These are phyloP conservation scores for Penstemon newberryi DNA, from an alignment of 257 asterid genomes.

Conservation along the genomic window DNA sequence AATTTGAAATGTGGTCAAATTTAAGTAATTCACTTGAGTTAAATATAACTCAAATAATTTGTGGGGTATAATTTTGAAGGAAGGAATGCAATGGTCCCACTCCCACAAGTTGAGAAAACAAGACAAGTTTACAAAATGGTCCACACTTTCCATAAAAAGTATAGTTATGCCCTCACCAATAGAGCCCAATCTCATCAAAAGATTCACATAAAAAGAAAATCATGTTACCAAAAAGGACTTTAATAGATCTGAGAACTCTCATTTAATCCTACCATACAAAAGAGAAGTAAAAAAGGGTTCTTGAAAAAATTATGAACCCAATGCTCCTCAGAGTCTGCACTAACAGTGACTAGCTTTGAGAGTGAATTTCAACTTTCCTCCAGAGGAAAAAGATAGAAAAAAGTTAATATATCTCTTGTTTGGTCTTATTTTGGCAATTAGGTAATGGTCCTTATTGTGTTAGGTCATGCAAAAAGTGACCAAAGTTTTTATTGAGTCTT, in stretches of 20 bases:
- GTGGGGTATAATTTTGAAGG: too few relatives aligned
- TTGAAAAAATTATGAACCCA: slow-evolving; percentile 49
- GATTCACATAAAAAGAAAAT: slow-evolving; percentile 38
- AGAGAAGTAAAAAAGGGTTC: slow-evolving; percentile 35
- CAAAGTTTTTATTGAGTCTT: slow-evolving; percentile 25
- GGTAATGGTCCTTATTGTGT: slow-evolving; percentile 51
- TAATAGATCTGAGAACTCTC: slow-evolving; percentile 33
- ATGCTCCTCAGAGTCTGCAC: slow-evolving; percentile 58
- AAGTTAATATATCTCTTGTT: slow-evolving; percentile 46
- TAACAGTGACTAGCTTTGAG: slow-evolving; percentile 46
- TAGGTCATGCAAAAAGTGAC: slow-evolving; percentile 53
- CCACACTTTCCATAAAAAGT: slow-evolving; percentile 35
- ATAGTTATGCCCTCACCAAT: slow-evolving; percentile 37
- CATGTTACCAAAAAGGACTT: slow-evolving; percentile 39
- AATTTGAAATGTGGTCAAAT: too few relatives aligned
- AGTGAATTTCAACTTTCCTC: slow-evolving; percentile 49
- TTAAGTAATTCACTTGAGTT: too few relatives aligned
- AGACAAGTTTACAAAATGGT: slow-evolving; percentile 37
- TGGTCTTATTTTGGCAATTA: slow-evolving; percentile 45
- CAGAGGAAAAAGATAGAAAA: slow-evolving; percentile 42
- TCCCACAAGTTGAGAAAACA: slow-evolving; percentile 23
- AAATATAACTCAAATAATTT: too few relatives aligned
- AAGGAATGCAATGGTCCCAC: slow-evolving; percentile 23
- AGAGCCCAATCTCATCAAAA: slow-evolving; percentile 48
- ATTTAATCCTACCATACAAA: slow-evolving; percentile 48